Conservation (phyloP, 208 protist genomes). For the Wallacemonas sp. region DNA sequence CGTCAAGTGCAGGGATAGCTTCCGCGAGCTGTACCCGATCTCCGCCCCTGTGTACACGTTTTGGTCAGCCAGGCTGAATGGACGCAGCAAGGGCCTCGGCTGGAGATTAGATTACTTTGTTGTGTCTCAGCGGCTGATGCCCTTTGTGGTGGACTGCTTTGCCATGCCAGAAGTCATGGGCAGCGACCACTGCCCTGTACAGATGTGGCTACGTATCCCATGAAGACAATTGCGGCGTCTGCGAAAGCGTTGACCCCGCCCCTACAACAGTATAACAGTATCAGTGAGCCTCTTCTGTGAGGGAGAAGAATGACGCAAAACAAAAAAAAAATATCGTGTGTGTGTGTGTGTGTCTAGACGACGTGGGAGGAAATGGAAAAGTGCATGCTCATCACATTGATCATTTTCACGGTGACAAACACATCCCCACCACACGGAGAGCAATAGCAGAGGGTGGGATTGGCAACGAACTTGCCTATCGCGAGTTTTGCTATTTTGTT, state of each 20-base stretch:
- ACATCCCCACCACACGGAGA: too few species aligned
- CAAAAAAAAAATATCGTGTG: too few species aligned
- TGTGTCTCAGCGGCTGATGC: constrained; percentile 55
- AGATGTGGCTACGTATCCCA: constrained; percentile 76
- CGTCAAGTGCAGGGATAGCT: constrained; percentile 74
- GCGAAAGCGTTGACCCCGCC: constrained; percentile 9
- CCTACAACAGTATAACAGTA: too few species aligned
- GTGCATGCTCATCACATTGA: too few species aligned
- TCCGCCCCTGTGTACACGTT: constrained; percentile 84
- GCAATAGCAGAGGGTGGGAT: too few species aligned
- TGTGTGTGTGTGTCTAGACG: too few species aligned
- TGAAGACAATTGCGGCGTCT: constrained; percentile 29
- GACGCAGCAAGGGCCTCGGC: constrained; percentile 63
- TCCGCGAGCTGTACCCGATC: constrained; percentile 84
- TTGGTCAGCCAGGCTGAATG: constrained; percentile 78
- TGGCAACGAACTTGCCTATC: too few species aligned
- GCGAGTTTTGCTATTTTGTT: background rate
- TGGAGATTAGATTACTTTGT: constrained; percentile 96
- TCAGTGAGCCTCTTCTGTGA: too few species aligned
- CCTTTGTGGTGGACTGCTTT: constrained; percentile 78
- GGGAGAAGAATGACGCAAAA: constrained; percentile 6
- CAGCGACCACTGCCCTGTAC: constrained; percentile 90
- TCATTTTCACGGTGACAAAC: too few species aligned
- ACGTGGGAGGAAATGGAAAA: too few species aligned
- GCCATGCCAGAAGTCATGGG: constrained; percentile 78